Evolutionary conservation across 2,329 filamentous ascomycete genomes (phyloP).

Genomic region (Bipolaris bicolor): DNA sequence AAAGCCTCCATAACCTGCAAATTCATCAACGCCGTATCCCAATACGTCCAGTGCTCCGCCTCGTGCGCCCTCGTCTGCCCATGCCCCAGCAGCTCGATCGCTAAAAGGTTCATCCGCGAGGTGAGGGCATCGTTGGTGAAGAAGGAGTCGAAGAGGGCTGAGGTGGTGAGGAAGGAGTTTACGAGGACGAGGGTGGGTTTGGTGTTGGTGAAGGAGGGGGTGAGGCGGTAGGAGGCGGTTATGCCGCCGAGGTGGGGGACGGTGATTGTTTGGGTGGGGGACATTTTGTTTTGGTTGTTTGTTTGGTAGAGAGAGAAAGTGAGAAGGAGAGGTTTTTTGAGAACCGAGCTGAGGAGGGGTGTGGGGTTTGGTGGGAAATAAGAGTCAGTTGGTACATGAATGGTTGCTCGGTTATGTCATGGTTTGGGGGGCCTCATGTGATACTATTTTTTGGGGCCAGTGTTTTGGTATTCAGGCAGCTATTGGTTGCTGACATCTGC

Average conservation of each 20-base stretch:
- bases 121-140: conserved; percentile 48
- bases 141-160: conserved; percentile 53
- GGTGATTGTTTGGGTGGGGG: conserved; percentile 48
- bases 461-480: not conserved
- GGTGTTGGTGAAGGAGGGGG: conserved; percentile 39
- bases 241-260: conserved; percentile 60
- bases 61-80: conserved; percentile 54
- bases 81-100: conserved; percentile 61
- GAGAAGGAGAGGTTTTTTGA: not conserved
- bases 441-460: not conserved
- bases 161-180: conserved; percentile 59
- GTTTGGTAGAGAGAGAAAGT: no score
- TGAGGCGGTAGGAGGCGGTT: conserved; percentile 56
- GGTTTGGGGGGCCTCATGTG: not conserved
- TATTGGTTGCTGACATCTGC: not conserved
- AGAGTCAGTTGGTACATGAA: not conserved
- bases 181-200: conserved; percentile 61
- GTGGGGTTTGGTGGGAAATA: not conserved
- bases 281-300: conserved; percentile 15
- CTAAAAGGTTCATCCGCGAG: conserved; percentile 56
- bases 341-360: no score
- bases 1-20: conserved; percentile 51
- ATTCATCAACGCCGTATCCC: conserved; percentile 59
- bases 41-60: conserved; percentile 59
- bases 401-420: not conserved